Evolutionary conservation across 202 grass and related monocot genomes (phyloP).

Genomic region (Alloteropsis angusta): DNA sequence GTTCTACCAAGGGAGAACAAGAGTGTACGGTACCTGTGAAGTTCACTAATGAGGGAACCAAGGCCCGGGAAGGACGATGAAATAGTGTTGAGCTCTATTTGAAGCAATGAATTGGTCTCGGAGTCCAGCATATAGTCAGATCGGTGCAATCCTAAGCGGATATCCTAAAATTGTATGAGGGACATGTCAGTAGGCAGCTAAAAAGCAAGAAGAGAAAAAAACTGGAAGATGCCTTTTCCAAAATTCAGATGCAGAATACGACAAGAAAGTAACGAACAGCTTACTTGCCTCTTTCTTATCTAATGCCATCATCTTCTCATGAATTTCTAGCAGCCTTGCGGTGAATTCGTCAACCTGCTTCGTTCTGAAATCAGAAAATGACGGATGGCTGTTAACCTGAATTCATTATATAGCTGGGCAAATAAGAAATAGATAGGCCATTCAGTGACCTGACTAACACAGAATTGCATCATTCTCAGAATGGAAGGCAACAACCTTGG

Average conservation of each 20-base stretch:
- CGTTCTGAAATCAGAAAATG: slow-evolving; percentile 42
- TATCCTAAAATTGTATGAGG: slow-evolving; percentile 50
- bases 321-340: slow-evolving; percentile 70
- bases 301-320: slow-evolving; percentile 56
- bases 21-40: too few relatives aligned
- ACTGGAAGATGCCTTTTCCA: too few relatives aligned
- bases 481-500: not conserved
- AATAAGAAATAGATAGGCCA: not conserved
- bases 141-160: slow-evolving; percentile 87
- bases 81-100: slow-evolving; percentile 94
- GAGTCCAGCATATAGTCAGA: slow-evolving; percentile 99
- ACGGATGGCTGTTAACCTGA: not conserved
- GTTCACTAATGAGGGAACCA: slow-evolving; percentile 66
- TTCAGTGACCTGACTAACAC: not conserved
- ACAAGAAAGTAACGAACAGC: too few relatives aligned
- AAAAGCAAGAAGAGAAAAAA: too few relatives aligned
- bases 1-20: too few relatives aligned
- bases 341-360: slow-evolving; percentile 81
- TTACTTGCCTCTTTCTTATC: slow-evolving; percentile 86
- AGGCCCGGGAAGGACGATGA: slow-evolving; percentile 94
- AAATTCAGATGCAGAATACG: too few relatives aligned
- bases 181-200: too few relatives aligned
- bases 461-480: not conserved
- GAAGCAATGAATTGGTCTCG: slow-evolving; percentile 76
- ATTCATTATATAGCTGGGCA: not conserved